Evolutionary conservation across 1,284 basidiomycete species (phyloP), one percentile per base, ranked within the genome.

Genomic region (Microbotryomycetes sp.): DNA sequence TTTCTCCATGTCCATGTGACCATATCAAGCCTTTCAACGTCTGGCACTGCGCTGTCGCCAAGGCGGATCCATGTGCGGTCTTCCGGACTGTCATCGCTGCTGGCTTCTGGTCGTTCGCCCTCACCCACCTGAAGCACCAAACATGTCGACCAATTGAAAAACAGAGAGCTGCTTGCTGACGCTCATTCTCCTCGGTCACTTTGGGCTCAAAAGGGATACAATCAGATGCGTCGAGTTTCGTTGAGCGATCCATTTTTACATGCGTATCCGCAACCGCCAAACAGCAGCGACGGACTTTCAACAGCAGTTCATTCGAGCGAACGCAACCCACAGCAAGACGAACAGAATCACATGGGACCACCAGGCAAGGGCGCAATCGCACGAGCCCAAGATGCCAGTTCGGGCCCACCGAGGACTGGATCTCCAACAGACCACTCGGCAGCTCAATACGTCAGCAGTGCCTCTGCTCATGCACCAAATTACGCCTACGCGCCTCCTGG

Each of bases 221-320:
- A 54, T 30, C 48, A 49, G 1, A 55, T 49, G 4, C 56, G 67
- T 0, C 31, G 67, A 6, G 59, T 64, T n/a, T 64, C 62, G 1
- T 56, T 66, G 57, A 68, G 60, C 30, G 67, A 68, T 28, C 67
- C 67, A 0, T 55, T 66, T 58, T 49, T 68, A 3, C 64, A 68
- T 58, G 67, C 67, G 32, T 66, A 64, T 56, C 59, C 63, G 19
- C n/a, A n/a, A n/a, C 36, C 36, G 19, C 36, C 36, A 42, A 42
- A 42, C 36, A 42, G 36, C 36, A 19, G 12, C 9, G 36, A 42
- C 19, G n/a, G n/a, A n/a, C n/a, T n/a, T n/a, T n/a, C n/a, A n/a
- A 9, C 36, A 19, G 36, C 36, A 42, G 9, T 19, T 9, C 36
- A 42, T 19, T 42, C 36, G 19, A 9, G 12, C 9, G 36, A 42